Conservation (phyloP, 192 early-diverging fungal genomes). For the Podila epigama region DNA sequence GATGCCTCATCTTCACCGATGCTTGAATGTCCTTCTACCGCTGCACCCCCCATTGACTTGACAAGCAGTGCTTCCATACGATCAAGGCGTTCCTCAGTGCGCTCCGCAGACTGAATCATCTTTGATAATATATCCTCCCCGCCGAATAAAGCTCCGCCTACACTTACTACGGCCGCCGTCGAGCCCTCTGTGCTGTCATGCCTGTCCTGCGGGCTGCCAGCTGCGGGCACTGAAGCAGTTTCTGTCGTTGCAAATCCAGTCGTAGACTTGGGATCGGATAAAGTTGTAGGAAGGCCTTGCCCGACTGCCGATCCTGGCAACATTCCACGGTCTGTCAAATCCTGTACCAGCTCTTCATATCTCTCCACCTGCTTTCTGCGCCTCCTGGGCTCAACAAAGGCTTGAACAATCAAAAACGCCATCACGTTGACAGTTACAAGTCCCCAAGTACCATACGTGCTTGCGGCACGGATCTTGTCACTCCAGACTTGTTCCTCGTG, state of each 20-base stretch:
- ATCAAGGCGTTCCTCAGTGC: slow-evolving; percentile 30
- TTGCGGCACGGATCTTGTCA: slow-evolving; percentile 82
- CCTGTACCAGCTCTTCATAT: slow-evolving; percentile 65
- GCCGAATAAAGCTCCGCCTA: slow-evolving; percentile 35
- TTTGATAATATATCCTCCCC: slow-evolving; percentile 34
- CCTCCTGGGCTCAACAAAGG: slow-evolving; percentile 77
- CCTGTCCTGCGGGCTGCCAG: too few relatives aligned
- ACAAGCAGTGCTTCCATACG: slow-evolving; percentile 26
- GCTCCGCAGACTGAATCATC: slow-evolving; percentile 35
- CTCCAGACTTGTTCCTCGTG: slow-evolving; percentile 89
- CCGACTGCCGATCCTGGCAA: slow-evolving; percentile 1
- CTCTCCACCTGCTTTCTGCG: slow-evolving; percentile 68
- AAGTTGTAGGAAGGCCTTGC: neutral
- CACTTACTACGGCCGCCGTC: slow-evolving; percentile 1
- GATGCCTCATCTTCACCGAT: neutral
- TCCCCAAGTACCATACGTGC: slow-evolving; percentile 80
- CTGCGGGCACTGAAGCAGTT: neutral
- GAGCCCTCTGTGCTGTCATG: too few relatives aligned
- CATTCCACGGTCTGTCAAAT: slow-evolving; percentile 35
- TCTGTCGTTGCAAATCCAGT: neutral
- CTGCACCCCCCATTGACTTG: neutral
- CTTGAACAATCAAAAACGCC: slow-evolving; percentile 72
- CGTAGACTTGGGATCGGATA: neutral
- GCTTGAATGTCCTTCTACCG: neutral
- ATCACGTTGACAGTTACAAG: slow-evolving; percentile 68